Evolutionary conservation across 2,329 filamentous ascomycete species (phyloP).

Genomic region (Exophiala sideris): DNA sequence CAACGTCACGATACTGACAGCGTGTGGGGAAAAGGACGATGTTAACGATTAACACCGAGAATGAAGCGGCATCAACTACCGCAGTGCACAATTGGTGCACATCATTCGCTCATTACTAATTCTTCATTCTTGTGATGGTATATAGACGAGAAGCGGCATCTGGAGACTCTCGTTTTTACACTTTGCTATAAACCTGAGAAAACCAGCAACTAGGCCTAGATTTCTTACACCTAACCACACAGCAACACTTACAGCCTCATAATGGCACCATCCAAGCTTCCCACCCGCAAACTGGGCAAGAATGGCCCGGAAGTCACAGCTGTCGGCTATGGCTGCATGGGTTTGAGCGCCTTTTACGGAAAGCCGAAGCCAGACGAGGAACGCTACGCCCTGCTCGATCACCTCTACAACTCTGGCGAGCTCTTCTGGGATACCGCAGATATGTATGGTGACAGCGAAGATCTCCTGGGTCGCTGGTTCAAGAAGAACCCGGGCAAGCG

Average conservation of each 20-base stretch:
- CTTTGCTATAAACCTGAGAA: neutral
- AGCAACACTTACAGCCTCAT: neutral
- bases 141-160: too few species aligned
- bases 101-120: too few species aligned
- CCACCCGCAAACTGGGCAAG: constrained; percentile 31
- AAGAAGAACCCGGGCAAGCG: constrained; percentile 26
- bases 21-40: too few species aligned
- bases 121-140: too few species aligned
- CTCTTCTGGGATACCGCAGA: constrained; percentile 36
- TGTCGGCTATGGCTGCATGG: constrained; percentile 30
- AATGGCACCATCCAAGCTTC: constrained; percentile 19
- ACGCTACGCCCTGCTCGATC: constrained; percentile 44
- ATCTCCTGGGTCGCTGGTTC: constrained; percentile 33
- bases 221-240: neutral
- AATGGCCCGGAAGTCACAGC: constrained; percentile 33
- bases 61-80: too few species aligned
- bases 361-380: constrained; percentile 45
- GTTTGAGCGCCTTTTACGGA: constrained; percentile 44
- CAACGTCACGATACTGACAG: too few species aligned
- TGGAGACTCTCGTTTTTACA: too few species aligned
- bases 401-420: constrained; percentile 32
- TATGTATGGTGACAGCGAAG: constrained; percentile 34
- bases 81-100: too few species aligned
- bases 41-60: too few species aligned
- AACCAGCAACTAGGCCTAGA: neutral